Base-by-base conservation (phyloP, 306 rosid species). In the Cucumis melo region DNA sequence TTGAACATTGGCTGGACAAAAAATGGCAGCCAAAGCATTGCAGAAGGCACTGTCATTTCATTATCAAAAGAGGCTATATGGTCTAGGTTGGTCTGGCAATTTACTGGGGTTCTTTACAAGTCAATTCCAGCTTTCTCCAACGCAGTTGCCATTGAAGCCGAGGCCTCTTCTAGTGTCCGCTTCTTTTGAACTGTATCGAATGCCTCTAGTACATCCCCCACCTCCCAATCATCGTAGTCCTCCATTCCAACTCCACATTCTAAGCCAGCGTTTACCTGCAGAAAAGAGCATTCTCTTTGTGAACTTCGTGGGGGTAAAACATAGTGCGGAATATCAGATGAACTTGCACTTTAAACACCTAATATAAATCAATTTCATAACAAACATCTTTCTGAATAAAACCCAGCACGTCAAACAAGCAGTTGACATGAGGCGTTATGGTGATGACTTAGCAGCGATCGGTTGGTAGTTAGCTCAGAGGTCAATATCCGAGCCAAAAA, bases 121-220 rank as follows among this genome's bases (percentile, higher is more conserved):
- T 80, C 14, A 34, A 77, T 77, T 80, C 93, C 91, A 63, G 87
- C 88, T 83, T 46, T 90, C 78, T 93, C 94, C 82, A 92, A 80
- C 1, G 99, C 99, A 34, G 97, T 96, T 63, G 90, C 87, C 90
- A 94, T 92, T 50, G 95, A 90, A 79, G 91, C 92, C 0, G 97
- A 94, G 41, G 99, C 99, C 83, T 94, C 99, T 78, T 94, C 99
- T 46, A 94, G 97, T 51, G 99, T 90, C 71, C 99, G 88, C 78
- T 79, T 89, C 90, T 92, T 94, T 87, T 88, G 80, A 85, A 90
- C 75, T 5, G 85, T 72, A 89, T 91, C 82, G 78, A 89, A 94
- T 48, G 91, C 95, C 84, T 89, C 90, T 2, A 94, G 71, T 17
- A 74, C 78, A 83, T 94, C 97, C 51, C 99, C 97, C 51, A 81